A percentile compares a stretch with the other conserved stretches of the same genome.
Evolutionary conservation across 768 basidiomycete species (phyloP).

Genomic region (Russula earlei): DNA sequence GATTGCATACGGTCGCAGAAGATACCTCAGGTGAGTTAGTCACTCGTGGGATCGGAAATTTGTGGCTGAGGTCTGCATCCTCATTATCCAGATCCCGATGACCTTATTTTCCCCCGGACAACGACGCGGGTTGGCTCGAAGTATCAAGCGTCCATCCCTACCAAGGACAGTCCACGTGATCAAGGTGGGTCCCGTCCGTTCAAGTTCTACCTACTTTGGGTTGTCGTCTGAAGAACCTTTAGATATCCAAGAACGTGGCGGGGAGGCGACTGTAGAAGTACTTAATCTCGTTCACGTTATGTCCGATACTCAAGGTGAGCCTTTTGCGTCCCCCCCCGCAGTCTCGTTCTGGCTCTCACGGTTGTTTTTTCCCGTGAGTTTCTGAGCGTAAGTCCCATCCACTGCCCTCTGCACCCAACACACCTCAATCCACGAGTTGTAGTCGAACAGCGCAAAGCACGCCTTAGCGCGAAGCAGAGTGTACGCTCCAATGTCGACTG

Average conservation of each 20-base stretch:
- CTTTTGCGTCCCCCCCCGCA: conserved; percentile 24
- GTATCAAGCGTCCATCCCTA: conserved; percentile 61
- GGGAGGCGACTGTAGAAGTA: conserved; percentile 65
- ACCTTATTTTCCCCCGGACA: conserved; percentile 91
- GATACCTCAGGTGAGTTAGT: conserved; percentile 71
- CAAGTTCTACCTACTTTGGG: too few relatives aligned
- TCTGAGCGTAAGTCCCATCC: conserved; percentile 40
- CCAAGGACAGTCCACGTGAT: conserved; percentile 25
- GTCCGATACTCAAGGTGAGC: conserved; percentile 54
- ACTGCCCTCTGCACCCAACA: background rate
- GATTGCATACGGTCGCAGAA: conserved; percentile 83
- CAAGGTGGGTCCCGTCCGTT: conserved; percentile 22
- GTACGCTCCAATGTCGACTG: conserved; percentile 65
- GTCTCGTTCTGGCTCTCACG: conserved; percentile 12
- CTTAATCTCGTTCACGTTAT: conserved; percentile 56
- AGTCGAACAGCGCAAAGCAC: conserved; percentile 62
- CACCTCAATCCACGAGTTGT: conserved; percentile 2
- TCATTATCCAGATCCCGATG: conserved; percentile 69
- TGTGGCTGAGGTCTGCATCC: conserved; percentile 4
- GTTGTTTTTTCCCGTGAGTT: conserved; percentile 30
- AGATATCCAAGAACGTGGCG: conserved; percentile 49
- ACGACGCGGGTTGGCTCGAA: conserved; percentile 85
- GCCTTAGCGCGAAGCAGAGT: conserved; percentile 43
- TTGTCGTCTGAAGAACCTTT: background rate
- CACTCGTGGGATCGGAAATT: background rate